Base-by-base conservation (phyloP, 306 rosid genomes). In the Ceratonia siliqua region DNA sequence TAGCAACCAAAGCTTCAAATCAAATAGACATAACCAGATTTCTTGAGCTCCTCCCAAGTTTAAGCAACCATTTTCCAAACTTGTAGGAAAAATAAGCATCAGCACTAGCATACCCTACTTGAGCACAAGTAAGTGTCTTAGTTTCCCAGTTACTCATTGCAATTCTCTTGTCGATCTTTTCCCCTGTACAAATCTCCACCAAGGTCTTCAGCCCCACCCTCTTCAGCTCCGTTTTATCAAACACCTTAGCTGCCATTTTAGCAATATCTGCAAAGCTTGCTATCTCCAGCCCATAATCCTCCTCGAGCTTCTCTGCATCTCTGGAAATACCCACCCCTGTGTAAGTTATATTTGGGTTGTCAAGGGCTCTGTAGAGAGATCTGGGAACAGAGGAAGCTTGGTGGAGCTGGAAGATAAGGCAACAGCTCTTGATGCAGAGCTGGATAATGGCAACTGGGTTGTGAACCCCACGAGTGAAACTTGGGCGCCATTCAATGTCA, bases 361-460 rank as follows among this genome's bases (percentile, higher is more conserved):
- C 41, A 3, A 68, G 73, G 42, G 73, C 59, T 22, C 5, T 49
- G 58, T 46, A 30, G 24, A 68, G 73, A 33, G 28, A 48, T 7
- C 2, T 46, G 46, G 59, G n/a, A n/a, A n/a, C n/a, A n/a, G n/a
- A n/a, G n/a, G n/a, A n/a, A n/a, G n/a, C n/a, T n/a, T n/a, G n/a
- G 73, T 68, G 30, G 73, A 68, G 73, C 48, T 68, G 73, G 24
- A 30, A 48, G 59, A 68, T 68, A 45, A 68, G 58, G 43, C 73
- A 68, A 32, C 73, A 28, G 13, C 5, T 17, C 58, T 30, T 68
- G 59, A 48, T 48, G 43, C 42, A 68, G 4, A 48, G 73, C 21
- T 54, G 62, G 2, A 54, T 22, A 12, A 22, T 24, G n/a, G 62
- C 62, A 10, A 54, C 62, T 22, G 62, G 62, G 62, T 54, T 54